Base-by-base conservation (phyloP, 164 flowering plant species). In the Brasenia schreberi region DNA sequence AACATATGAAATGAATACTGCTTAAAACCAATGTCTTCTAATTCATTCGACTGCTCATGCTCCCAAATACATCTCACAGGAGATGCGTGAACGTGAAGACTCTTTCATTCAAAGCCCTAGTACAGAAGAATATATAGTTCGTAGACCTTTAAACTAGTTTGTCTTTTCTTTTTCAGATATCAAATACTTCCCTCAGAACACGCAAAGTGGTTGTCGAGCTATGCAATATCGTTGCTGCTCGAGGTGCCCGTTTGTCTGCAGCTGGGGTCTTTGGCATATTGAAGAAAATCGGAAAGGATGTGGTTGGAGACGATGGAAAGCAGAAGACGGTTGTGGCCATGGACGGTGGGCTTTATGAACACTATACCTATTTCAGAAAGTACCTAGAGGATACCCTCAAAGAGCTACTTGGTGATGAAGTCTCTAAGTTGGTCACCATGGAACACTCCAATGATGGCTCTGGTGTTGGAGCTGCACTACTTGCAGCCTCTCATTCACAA, bases 401-500 rank as follows among this genome's bases (percentile, higher is more conserved):
- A 63, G 98, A 91, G 73, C 74, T 94, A 66, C 73, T 94, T 17
- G 98, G 95, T 19, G 82, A 82, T 4, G 90, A 77, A 56, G 81
- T 68, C 9, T 69, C 84, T 6, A 69, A 76, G 10, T 76, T n/a
- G 62, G 44, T 91, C 19, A 66, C 68, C 45, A 67, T 94, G 12
- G 78, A 74, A 73, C 97, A 70, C 12, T 77, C 89, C 4, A 89
- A 87, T 33, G 98, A 93, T 68, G 98, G 95, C 17, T 93, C 98
- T 0, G 98, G 98, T 39, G 76, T 87, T 62, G 98, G 98, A 61
- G 98, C 98, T 43, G 89, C 98, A 17, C 91, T 94, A 52, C 77
- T 94, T 1, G 99, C 99, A 6, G 97, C 99, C 18, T 87, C 99
- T 66, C 92, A 93, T 73, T 93, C 98, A 42, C 87, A 87, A 67